Conservation (phyloP, 331 rosid genomes). For the Rosa hybrid region DNA sequence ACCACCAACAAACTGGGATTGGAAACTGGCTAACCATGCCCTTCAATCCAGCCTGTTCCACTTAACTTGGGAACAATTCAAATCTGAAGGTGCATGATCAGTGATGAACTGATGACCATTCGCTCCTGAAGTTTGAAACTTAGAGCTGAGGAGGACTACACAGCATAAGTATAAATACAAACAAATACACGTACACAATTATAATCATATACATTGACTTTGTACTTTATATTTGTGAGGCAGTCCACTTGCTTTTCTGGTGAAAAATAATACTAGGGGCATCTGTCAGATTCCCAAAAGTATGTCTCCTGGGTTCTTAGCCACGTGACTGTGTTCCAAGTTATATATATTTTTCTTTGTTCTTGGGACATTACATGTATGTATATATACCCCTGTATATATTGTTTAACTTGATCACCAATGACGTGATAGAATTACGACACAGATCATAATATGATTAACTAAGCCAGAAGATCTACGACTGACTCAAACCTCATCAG, state of each 20-base stretch:
- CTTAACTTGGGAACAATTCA: neutral
- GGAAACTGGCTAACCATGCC: neutral
- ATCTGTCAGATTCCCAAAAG: constrained; percentile 14
- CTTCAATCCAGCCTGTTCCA: neutral
- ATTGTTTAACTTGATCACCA: neutral
- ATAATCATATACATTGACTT: constrained; percentile 1
- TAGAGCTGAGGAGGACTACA: neutral
- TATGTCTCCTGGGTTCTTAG: constrained; percentile 1
- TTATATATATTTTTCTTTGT: neutral
- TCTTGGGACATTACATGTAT: neutral
- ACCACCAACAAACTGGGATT: neutral
- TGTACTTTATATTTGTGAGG: constrained; percentile 1
- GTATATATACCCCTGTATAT: neutral
- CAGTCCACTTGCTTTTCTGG: constrained; percentile 14
- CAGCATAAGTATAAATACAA: neutral
- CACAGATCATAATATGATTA: neutral
- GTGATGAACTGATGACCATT: neutral
- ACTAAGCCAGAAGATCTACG: neutral
- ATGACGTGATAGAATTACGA: neutral
- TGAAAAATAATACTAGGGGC: constrained; percentile 3
- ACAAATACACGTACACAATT: neutral
- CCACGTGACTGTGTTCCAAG: constrained; percentile 6
- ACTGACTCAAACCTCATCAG: neutral
- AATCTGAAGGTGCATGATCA: neutral
- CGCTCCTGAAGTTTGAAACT: neutral